Evolutionary conservation across 306 rosid genomes (phyloP).

Genomic region (Cucumis hystrix): DNA sequence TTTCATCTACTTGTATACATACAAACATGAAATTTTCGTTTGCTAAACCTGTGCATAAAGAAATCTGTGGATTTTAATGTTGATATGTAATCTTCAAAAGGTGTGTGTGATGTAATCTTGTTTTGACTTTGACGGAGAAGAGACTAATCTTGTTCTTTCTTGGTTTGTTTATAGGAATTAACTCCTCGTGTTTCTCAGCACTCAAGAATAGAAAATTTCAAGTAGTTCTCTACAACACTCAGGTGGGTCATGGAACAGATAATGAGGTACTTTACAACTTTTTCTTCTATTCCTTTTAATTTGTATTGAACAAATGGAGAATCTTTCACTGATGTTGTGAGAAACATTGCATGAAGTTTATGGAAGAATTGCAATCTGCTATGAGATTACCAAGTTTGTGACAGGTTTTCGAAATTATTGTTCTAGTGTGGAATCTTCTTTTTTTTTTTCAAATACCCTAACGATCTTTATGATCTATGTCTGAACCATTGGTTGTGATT

Average conservation of each 20-base stretch:
- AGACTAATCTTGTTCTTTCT: too few relatives aligned
- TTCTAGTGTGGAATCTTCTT: background rate
- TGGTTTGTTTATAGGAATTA: too few relatives aligned
- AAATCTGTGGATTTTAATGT: too few relatives aligned
- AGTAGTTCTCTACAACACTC: too few relatives aligned
- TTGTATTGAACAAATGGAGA: background rate
- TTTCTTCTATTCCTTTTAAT: background rate
- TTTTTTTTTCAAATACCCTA: background rate
- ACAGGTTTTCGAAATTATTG: background rate
- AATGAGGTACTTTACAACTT: slow-evolving; percentile 54
- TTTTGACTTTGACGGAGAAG: too few relatives aligned
- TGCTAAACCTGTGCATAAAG: too few relatives aligned
- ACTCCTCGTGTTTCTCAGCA: too few relatives aligned
- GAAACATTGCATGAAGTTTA: background rate
- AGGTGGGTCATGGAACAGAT: slow-evolving; percentile 99
- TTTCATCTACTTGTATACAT: too few relatives aligned
- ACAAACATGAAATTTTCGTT: too few relatives aligned
- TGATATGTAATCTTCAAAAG: too few relatives aligned
- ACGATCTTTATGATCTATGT: background rate
- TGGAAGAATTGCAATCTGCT: background rate
- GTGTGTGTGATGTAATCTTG: too few relatives aligned
- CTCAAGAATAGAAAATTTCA: too few relatives aligned
- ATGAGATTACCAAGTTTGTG: background rate
- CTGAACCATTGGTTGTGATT: background rate
- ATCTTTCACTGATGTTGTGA: background rate